Conservation (phyloP, 371 early-diverging fungal genomes). For the Vairimorpha necatrix region DNA sequence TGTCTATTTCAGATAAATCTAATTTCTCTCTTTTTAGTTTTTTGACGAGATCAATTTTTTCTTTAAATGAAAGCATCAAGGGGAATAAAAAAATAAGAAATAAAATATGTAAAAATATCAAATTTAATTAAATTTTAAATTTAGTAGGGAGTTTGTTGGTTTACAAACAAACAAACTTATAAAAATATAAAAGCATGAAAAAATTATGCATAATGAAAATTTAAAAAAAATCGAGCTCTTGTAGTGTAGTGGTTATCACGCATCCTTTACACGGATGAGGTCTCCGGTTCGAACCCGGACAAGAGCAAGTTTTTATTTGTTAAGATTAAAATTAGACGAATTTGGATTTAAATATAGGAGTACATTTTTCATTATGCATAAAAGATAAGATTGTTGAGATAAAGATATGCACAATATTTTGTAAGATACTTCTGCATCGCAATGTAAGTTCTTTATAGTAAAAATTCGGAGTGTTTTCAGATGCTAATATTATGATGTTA, state of each 20-base stretch:
- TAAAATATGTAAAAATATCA: neutral
- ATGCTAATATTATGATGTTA: no score
- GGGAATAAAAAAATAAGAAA: neutral
- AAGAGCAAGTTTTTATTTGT: slow-evolving; percentile 56
- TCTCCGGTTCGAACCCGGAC: slow-evolving; percentile 65
- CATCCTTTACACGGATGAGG: slow-evolving; percentile 66
- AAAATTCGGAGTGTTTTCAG: no score
- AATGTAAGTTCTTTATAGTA: no score
- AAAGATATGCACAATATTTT: no score
- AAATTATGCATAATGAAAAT: no score
- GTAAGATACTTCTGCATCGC: no score
- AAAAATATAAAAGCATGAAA: no score
- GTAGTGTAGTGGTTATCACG: slow-evolving; percentile 66
- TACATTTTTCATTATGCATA: no score
- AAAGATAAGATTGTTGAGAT: no score
- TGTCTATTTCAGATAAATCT: slow-evolving; percentile 4
- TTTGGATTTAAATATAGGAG: no score
- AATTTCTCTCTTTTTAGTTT: neutral
- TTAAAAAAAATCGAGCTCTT: slow-evolving; percentile 44
- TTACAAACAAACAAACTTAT: neutral
- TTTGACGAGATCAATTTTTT: slow-evolving; percentile 7
- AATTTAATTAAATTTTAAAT: neutral
- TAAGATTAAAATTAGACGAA: no score
- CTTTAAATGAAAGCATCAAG: slow-evolving; percentile 11
- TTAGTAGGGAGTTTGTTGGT: neutral